phyloP scores from a whole-genome alignment of 352 stramenopile genomes.

The Globisporangium cederbergense region DNA sequence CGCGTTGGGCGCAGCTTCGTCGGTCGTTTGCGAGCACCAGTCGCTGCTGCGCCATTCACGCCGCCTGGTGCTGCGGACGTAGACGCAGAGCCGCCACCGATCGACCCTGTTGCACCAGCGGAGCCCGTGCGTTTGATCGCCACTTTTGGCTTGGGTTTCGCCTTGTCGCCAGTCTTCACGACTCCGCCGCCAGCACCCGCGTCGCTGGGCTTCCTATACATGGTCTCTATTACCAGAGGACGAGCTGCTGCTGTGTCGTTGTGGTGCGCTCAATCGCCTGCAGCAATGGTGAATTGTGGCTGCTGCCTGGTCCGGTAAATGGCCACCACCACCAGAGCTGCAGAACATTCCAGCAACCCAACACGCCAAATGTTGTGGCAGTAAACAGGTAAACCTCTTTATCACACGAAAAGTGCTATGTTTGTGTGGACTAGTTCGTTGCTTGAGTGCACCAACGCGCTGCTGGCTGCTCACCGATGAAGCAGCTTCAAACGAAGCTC shows the following conservation, averaged over 20 bases:
- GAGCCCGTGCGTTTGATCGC: constrained; percentile 14
- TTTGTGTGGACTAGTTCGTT: neutral
- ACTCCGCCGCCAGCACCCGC: neutral
- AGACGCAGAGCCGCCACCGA: neutral
- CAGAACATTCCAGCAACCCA: neutral
- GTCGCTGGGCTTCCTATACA: constrained; percentile 15
- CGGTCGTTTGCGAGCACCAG: constrained; percentile 16
- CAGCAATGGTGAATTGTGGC: neutral
- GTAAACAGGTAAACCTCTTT: neutral
- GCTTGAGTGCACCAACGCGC: neutral
- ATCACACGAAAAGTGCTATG: neutral
- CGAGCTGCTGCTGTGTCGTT: neutral
- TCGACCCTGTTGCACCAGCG: neutral
- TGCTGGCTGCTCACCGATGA: too few species aligned
- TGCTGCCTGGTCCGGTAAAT: neutral
- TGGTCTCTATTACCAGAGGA: neutral
- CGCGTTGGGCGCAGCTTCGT: constrained; percentile 63
- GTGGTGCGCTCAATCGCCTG: neutral
- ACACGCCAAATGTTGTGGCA: neutral
- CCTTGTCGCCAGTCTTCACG: constrained; percentile 10
- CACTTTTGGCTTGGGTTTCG: constrained; percentile 14
- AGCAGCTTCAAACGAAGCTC: too few species aligned
- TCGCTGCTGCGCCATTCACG: neutral
- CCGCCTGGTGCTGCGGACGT: neutral
- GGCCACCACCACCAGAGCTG: constrained; percentile 1